Percentiles rank a stretch among this genome's conserved stretches.
Conservation (phyloP, 768 basidiomycete species). For the Asterophora parasitica region DNA sequence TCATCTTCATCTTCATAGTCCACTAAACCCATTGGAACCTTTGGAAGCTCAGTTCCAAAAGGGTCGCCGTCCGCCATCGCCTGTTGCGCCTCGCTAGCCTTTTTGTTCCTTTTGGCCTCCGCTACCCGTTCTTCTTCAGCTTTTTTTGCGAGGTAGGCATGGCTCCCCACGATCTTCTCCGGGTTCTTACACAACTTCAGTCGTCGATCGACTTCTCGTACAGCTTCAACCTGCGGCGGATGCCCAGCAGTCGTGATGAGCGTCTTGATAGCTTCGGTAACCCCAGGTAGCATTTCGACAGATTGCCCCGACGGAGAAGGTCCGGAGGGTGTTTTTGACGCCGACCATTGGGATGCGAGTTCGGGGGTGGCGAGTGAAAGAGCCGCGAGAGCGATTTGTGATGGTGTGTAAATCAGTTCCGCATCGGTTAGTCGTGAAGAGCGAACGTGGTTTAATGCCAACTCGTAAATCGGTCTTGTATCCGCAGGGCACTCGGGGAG, state of each 20-base stretch:
- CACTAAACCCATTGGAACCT: constrained; percentile 34
- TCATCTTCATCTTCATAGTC: constrained; percentile 63
- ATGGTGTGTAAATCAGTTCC: constrained; percentile 88
- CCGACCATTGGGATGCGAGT: constrained; percentile 58
- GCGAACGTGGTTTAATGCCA: constrained; percentile 62
- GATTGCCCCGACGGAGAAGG: constrained; percentile 15
- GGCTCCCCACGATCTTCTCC: constrained; percentile 90
- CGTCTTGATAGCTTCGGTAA: constrained; percentile 49
- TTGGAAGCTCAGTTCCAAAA: constrained; percentile 55
- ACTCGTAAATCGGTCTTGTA: constrained; percentile 55
- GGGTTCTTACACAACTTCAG: constrained; percentile 91
- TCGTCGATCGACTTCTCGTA: constrained; percentile 85
- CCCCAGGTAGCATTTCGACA: constrained; percentile 28
- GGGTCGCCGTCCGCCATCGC: constrained; percentile 56
- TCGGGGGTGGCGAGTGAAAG: constrained; percentile 61
- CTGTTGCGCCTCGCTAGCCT: constrained; percentile 45
- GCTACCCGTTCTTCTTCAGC: constrained; percentile 68
- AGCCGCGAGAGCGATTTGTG: constrained; percentile 87
- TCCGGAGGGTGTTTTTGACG: constrained; percentile 28
- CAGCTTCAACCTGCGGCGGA: constrained; percentile 73
- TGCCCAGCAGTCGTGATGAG: constrained; percentile 52
- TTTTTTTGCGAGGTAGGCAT: constrained; percentile 68
- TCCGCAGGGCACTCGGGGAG: constrained; percentile 48
- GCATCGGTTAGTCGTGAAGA: constrained; percentile 86
- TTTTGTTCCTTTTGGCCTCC: constrained; percentile 62